These are phyloP conservation scores for Serendipita sp. DNA, from an alignment of 768 basidiomycete species.

Conservation along the genomic window DNA sequence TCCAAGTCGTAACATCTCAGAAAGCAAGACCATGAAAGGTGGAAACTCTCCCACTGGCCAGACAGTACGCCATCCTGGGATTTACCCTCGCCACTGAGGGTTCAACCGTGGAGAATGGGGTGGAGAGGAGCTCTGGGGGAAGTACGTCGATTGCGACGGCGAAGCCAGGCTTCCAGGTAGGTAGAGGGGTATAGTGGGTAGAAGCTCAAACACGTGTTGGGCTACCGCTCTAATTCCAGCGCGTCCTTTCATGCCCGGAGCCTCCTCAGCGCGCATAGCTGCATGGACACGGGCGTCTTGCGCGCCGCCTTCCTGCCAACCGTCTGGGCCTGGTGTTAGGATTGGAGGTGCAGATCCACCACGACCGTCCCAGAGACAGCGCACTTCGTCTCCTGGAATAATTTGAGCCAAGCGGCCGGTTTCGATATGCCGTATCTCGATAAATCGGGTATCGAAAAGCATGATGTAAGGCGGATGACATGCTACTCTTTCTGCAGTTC, in stretches of 20 bases:
- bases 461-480: conserved; percentile 80
- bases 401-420: conserved; percentile 70
- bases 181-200: conserved; percentile 58
- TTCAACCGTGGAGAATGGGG: conserved; percentile 33
- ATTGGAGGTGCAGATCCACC: conserved; percentile 18
- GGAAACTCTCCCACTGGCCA: background rate
- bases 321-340: conserved; percentile 27
- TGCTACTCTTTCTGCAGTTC: conserved; percentile 72
- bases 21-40: background rate
- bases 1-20: background rate
- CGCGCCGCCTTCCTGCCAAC: conserved; percentile 31
- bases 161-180: conserved; percentile 40
- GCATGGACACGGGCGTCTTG: conserved; percentile 78
- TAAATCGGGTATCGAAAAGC: conserved; percentile 76
- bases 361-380: conserved; percentile 84
- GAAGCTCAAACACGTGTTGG: conserved; percentile 21
- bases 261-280: conserved; percentile 50
- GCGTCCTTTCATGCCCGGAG: conserved; percentile 22
- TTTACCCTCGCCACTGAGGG: background rate
- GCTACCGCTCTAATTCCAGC: conserved; percentile 8
- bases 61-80: background rate
- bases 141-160: conserved; percentile 34
- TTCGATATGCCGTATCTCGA: conserved; percentile 74
- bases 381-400: conserved; percentile 62
- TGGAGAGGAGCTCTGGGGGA: conserved; percentile 35